phyloP scores from a whole-genome alignment of 257 asterid species.

The Ehretia macrophylla region DNA sequence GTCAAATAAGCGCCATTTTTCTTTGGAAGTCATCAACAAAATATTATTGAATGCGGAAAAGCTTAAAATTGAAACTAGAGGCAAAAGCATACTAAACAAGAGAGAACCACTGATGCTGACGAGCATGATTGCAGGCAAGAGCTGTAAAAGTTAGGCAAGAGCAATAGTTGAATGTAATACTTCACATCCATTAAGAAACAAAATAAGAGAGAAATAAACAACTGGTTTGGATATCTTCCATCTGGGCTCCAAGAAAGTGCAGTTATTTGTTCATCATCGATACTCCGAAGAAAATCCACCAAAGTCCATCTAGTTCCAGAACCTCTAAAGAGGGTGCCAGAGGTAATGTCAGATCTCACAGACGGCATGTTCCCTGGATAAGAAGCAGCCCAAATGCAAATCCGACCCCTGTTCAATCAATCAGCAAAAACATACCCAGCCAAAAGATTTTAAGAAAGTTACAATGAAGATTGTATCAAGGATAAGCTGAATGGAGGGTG shows the following conservation, averaged over 20 bases:
- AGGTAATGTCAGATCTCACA: conserved; percentile 66
- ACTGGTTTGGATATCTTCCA: conserved; percentile 79
- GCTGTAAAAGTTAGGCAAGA: neutral
- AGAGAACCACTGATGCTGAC: neutral
- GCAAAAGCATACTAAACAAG: neutral
- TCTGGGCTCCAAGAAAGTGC: conserved; percentile 97
- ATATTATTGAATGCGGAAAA: too few species aligned
- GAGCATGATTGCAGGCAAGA: neutral
- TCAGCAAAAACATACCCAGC: conserved; percentile 16
- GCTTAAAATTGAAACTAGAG: neutral
- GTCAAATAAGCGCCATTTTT: too few species aligned
- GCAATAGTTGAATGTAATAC: neutral
- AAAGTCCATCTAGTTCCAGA: conserved; percentile 74
- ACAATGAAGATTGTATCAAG: neutral
- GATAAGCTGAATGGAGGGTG: neutral
- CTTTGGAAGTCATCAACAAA: too few species aligned
- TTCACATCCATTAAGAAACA: neutral
- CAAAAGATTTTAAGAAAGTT: conserved; percentile 8
- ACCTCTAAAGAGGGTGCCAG: conserved; percentile 72
- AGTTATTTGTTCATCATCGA: conserved; percentile 65
- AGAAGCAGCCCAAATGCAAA: conserved; percentile 96
- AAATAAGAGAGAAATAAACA: conserved; percentile 1
- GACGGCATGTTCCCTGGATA: conserved; percentile 79
- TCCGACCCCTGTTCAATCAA: conserved; percentile 67
- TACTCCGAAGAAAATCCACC: conserved; percentile 84